These are phyloP conservation scores for Postia placenta DNA, from an alignment of 768 basidiomycete genomes.

Conservation along the genomic window DNA sequence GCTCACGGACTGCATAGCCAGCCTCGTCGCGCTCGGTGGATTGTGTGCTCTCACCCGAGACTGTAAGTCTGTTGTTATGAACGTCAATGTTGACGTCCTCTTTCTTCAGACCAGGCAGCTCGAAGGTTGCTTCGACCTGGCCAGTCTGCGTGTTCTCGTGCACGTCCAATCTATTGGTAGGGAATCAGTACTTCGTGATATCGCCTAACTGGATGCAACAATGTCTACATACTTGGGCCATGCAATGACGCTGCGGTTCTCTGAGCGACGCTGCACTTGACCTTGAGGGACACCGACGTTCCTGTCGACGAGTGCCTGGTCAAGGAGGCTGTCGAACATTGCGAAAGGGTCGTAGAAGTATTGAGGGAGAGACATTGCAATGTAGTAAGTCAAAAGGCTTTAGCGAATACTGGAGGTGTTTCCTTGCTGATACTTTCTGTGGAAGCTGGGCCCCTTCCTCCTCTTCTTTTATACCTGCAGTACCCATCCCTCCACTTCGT, in stretches of 20 bases:
- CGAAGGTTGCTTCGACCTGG: constrained; percentile 45
- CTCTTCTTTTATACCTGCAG: background rate
- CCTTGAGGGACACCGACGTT: background rate
- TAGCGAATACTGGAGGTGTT: background rate
- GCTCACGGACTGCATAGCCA: constrained; percentile 36
- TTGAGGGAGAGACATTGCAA: constrained; percentile 8
- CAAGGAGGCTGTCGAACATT: constrained; percentile 13
- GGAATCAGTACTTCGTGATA: background rate
- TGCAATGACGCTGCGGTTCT: background rate
- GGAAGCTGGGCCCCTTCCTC: too few species aligned
- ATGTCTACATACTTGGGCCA: constrained; percentile 1
- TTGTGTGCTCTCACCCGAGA: constrained; percentile 38
- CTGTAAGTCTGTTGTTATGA: constrained; percentile 38
- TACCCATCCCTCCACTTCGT: background rate
- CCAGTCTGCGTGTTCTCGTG: constrained; percentile 36
- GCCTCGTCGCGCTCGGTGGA: constrained; percentile 27
- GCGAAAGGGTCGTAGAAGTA: constrained; percentile 14
- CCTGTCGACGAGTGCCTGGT: constrained; percentile 5
- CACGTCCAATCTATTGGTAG: constrained; percentile 34
- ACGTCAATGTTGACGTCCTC: constrained; percentile 43
- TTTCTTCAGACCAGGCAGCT: constrained; percentile 48
- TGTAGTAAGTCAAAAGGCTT: background rate
- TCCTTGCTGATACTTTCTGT: too few species aligned
- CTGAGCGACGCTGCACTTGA: background rate
- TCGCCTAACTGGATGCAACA: background rate